These are phyloP conservation scores for Phoma sp. DNA, from an alignment of 2,329 filamentous ascomycete species.

Conservation along the genomic window DNA sequence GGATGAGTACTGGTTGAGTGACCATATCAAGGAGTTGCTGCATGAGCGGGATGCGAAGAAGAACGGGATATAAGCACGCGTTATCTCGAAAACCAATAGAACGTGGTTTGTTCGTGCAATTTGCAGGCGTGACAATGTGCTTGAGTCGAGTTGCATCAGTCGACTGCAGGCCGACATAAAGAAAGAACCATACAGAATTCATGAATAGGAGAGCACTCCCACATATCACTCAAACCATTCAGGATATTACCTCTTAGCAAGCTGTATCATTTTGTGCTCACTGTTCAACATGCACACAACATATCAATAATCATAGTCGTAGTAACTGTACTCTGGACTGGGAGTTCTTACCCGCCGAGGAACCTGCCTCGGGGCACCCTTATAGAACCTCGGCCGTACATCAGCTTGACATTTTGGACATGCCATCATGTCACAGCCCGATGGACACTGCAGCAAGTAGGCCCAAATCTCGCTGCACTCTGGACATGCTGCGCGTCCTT, in stretches of 20 bases:
- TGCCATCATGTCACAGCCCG: constrained; percentile 16
- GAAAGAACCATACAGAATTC: too few species aligned
- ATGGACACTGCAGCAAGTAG: constrained; percentile 24
- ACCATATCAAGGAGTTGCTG: constrained; percentile 42
- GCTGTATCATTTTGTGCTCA: too few species aligned
- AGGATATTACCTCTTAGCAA: too few species aligned
- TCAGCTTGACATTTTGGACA: constrained; percentile 24
- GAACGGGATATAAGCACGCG: constrained; percentile 1
- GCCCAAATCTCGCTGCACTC: constrained; percentile 20
- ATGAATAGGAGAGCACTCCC: too few species aligned
- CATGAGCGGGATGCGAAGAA: constrained; percentile 26
- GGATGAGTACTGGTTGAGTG: constrained; percentile 57
- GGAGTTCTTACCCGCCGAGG: constrained; percentile 2
- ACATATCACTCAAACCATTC: too few species aligned
- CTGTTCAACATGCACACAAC: too few species aligned
- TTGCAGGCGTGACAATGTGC: too few species aligned
- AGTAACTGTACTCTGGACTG: neutral
- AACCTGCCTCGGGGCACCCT: neutral
- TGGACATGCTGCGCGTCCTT: constrained; percentile 23
- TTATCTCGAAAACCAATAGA: too few species aligned
- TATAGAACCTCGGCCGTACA: constrained; percentile 15
- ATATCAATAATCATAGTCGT: too few species aligned
- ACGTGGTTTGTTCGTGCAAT: too few species aligned
- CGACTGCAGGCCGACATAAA: too few species aligned
- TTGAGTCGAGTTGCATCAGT: too few species aligned